Base-by-base conservation (phyloP, 495 filamentous ascomycete genomes). In the Podospora pseudopauciseta region DNA sequence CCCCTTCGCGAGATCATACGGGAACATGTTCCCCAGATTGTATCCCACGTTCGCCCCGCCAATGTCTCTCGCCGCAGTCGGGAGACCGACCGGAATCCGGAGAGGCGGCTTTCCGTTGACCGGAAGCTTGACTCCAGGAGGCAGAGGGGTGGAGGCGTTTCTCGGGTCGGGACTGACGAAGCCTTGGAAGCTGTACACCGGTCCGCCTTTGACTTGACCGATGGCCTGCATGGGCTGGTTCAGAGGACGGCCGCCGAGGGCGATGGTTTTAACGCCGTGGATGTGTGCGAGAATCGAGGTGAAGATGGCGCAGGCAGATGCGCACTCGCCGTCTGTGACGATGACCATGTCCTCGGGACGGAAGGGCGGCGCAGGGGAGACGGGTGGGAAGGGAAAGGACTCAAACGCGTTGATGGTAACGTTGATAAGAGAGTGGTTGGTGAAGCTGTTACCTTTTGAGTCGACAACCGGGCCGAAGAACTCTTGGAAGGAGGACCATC, bases 271-370 rank as follows among this genome's bases (percentile, higher is more conserved):
- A 1, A 91, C 85, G 30, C 81, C 81, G 16, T 79, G 86, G 70
- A 85, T 80, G 65, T 82, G 76, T 3, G 81, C 79, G 76, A 90
- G 81, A 56, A 88, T 79, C 55, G 86, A 82, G 58, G 78, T 76
- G 75, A 89, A 86, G 68, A 89, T 76, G 4, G 85, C 84, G 77
- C 89, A 91, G 2, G 87, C 88, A 3, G 86, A 89, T 30, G 83
- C 85, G 76, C 89, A 91, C 70, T 83, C 83, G 58, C 89, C 88
- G 73, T 91, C 88, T 32, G 83, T 83, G 57, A 84, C 73, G 67
- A 87, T 64, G 60, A 82, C 74, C 27, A 84, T 76, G 60, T 83
- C 72, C 60, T 83, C 80, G 5, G 72, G 74, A 32, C 15, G 4
- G 27, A 75, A 77, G 23, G 69, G 71, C 3, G 63, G 57, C 68